phyloP scores from a whole-genome alignment of 352 stramenopile species.

The Pythium insidiosum region DNA sequence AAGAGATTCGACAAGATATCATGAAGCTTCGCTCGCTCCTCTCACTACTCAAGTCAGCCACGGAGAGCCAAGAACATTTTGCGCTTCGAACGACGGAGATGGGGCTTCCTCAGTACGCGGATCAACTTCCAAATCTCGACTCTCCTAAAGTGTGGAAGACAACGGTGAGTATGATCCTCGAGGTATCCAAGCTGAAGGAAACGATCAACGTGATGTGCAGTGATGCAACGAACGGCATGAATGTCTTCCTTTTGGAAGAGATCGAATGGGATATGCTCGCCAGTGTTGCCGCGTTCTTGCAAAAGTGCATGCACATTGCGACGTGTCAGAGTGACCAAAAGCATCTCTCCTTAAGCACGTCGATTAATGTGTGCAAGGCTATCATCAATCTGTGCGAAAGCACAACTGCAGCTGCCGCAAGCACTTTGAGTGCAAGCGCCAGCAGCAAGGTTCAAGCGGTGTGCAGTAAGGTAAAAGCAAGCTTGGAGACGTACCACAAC shows the following conservation, averaged over 20 bases:
- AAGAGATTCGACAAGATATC: constrained; percentile 65
- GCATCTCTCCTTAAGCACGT: constrained; percentile 74
- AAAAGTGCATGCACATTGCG: constrained; percentile 74
- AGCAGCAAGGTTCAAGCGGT: constrained; percentile 64
- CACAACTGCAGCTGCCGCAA: constrained; percentile 46
- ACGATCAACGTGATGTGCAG: constrained; percentile 63
- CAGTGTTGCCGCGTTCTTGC: constrained; percentile 61
- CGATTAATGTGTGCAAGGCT: constrained; percentile 72
- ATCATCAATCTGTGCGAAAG: constrained; percentile 71
- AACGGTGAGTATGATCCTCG: constrained; percentile 69
- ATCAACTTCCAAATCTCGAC: constrained; percentile 58
- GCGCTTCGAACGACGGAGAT: constrained; percentile 58
- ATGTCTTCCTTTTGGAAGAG: constrained; percentile 65
- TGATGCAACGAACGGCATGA: constrained; percentile 60
- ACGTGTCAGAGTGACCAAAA: constrained; percentile 74
- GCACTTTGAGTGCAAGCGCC: constrained; percentile 41
- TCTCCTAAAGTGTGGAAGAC: constrained; percentile 63
- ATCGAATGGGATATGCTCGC: constrained; percentile 74
- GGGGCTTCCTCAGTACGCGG: constrained; percentile 42
- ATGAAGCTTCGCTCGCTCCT: constrained; percentile 70
- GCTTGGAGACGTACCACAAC: constrained; percentile 58
- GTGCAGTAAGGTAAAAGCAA: constrained; percentile 68
- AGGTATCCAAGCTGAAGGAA: constrained; percentile 68
- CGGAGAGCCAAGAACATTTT: constrained; percentile 72
- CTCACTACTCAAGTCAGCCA: constrained; percentile 59